phyloP scores from a whole-genome alignment of 495 filamentous ascomycete genomes.

The Daldinia decipiens region DNA sequence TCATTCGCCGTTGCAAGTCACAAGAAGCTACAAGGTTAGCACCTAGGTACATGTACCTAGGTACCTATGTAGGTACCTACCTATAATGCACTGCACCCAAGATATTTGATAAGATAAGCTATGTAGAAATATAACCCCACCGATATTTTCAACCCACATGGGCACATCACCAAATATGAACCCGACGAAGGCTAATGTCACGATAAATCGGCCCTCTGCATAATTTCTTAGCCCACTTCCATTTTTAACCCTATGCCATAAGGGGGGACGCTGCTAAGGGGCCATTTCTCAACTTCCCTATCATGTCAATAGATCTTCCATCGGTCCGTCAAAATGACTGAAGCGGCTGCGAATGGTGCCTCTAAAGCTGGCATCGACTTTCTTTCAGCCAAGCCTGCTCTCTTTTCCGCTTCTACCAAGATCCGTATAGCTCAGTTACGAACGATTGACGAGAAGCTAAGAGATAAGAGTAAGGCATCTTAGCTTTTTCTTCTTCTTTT shows the following conservation, averaged over 20 bases:
- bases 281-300: constrained; percentile 11
- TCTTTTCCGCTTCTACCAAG: constrained; percentile 62
- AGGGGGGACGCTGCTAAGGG: constrained; percentile 7
- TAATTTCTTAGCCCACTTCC: not conserved
- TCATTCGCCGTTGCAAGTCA: constrained; percentile 4
- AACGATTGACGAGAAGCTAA: constrained; percentile 59
- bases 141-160: constrained; percentile 32
- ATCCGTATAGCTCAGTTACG: constrained; percentile 56
- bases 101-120: constrained; percentile 29
- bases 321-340: constrained; percentile 56
- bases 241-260: not conserved
- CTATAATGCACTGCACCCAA: too few relatives aligned
- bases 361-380: constrained; percentile 51
- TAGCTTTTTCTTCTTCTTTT: not conserved
- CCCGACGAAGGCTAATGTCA: constrained; percentile 12
- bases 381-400: constrained; percentile 47
- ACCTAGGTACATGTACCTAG: too few relatives aligned
- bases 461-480: constrained; percentile 54
- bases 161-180: constrained; percentile 21
- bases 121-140: constrained; percentile 8
- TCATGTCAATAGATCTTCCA: constrained; percentile 47
- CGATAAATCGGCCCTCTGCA: not conserved
- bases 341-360: constrained; percentile 49
- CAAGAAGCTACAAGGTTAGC: not conserved
- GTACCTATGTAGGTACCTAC: too few relatives aligned